Evolutionary conservation across 352 stramenopile species (phyloP).

Genomic region (Phytophthora tentaculata): DNA sequence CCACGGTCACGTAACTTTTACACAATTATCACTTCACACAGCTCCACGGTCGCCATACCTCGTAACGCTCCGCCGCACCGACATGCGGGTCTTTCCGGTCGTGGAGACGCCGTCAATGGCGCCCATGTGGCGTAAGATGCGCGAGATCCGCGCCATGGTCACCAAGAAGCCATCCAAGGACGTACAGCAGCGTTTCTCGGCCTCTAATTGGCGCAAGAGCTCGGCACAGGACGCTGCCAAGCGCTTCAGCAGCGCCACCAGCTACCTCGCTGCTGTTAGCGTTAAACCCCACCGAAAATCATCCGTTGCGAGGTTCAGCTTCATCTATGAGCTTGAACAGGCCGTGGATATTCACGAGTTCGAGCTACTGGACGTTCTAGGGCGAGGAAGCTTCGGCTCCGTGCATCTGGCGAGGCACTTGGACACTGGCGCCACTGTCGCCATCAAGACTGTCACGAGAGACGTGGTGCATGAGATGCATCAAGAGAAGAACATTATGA

Average conservation of each 20-base stretch:
- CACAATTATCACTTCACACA: conserved; percentile 1
- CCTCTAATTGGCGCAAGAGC: conserved; percentile 30
- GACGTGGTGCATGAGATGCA: conserved; percentile 53
- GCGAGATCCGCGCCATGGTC: conserved; percentile 41
- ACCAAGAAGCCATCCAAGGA: conserved; percentile 26
- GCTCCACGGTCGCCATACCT: conserved; percentile 2
- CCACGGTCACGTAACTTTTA: not conserved
- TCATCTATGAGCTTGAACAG: conserved; percentile 35
- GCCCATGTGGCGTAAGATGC: conserved; percentile 51
- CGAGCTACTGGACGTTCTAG: conserved; percentile 68
- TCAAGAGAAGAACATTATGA: conserved; percentile 73
- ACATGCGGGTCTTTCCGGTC: conserved; percentile 29
- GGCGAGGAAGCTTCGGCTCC: conserved; percentile 71
- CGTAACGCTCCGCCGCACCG: not conserved
- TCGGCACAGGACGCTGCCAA: conserved; percentile 26
- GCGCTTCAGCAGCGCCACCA: conserved; percentile 30
- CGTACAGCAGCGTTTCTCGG: conserved; percentile 40
- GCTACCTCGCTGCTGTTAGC: conserved; percentile 28
- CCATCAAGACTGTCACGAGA: conserved; percentile 65
- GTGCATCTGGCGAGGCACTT: conserved; percentile 71
- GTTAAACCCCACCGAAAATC: conserved; percentile 22
- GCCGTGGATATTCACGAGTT: conserved; percentile 48
- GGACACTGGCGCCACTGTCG: conserved; percentile 57
- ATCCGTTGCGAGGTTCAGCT: conserved; percentile 23
- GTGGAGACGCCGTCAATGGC: conserved; percentile 40